phyloP scores from a whole-genome alignment of 1,139 yeast species.

The Cylindricascospora bacillispora region DNA sequence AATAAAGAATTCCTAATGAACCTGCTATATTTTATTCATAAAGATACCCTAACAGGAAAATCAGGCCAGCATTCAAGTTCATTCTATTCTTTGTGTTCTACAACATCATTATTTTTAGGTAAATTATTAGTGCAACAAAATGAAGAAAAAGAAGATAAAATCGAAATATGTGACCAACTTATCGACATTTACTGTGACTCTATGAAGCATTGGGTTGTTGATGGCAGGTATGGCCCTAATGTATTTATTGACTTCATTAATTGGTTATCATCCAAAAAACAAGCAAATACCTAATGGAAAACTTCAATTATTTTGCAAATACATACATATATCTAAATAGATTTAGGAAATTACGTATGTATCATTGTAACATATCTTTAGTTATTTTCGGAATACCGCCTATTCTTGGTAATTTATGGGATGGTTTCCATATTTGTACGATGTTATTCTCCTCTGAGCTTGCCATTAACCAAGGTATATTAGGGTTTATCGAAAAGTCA shows the following conservation, averaged over 20 bases:
- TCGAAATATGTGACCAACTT: constrained; percentile 26
- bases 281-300: constrained; percentile 1
- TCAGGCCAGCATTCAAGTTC: constrained; percentile 19
- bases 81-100: constrained; percentile 19
- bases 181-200: constrained; percentile 45
- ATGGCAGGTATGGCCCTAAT: constrained; percentile 43
- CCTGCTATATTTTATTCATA: constrained; percentile 17
- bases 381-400: constrained; percentile 13
- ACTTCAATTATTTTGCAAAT: no score
- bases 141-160: constrained; percentile 11
- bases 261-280: constrained; percentile 47
- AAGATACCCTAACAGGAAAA: constrained; percentile 24
- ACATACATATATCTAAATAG: no score
- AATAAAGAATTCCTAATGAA: constrained; percentile 7
- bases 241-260: constrained; percentile 70
- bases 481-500: constrained; percentile 57
- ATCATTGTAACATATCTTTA: neutral
- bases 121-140: constrained; percentile 35
- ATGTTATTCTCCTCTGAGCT: constrained; percentile 68
- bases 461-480: constrained; percentile 58
- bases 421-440: constrained; percentile 65
- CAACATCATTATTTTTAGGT: constrained; percentile 40
- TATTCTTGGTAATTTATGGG: constrained; percentile 34
- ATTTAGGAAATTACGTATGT: no score
- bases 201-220: constrained; percentile 48